Conservation (phyloP, 345 rosid species). For the Nephelium lappaceum region DNA sequence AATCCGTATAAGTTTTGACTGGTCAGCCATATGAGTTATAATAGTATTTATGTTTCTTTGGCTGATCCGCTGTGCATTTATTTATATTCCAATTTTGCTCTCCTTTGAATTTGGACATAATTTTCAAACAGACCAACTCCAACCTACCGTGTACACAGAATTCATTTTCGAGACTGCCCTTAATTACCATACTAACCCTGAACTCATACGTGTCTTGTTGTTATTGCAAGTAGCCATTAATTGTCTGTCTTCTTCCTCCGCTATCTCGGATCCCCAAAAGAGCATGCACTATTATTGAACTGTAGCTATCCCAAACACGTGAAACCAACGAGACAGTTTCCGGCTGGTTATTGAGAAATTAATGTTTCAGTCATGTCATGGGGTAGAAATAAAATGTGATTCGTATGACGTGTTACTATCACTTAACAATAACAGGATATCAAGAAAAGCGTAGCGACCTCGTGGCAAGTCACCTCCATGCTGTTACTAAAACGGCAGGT, state of each 20-base stretch:
- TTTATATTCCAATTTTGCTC: not conserved
- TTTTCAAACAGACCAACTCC: not conserved
- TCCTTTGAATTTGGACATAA: not conserved
- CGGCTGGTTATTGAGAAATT: too few species aligned
- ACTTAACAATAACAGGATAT: too few species aligned
- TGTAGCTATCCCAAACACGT: not conserved
- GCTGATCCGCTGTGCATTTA: not conserved
- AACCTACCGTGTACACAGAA: not conserved
- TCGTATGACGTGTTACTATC: too few species aligned
- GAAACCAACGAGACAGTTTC: conserved; percentile 14
- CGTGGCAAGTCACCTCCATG: too few species aligned
- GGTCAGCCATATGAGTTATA: not conserved
- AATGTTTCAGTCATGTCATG: not conserved
- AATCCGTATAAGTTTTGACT: not conserved
- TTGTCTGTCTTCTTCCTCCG: not conserved
- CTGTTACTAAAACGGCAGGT: too few species aligned
- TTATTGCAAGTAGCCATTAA: too few species aligned
- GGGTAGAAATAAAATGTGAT: too few species aligned
- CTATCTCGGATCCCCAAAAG: not conserved
- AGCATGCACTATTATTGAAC: not conserved
- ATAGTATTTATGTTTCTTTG: not conserved
- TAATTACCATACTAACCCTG: not conserved
- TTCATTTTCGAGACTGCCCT: not conserved
- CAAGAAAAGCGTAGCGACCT: too few species aligned
- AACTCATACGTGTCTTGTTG: not conserved